Percentiles rank a stretch among this genome's conserved stretches.
Evolutionary conservation across 129 eudicot genomes (phyloP).

Genomic region (Helichrysum umbraculigerum): DNA sequence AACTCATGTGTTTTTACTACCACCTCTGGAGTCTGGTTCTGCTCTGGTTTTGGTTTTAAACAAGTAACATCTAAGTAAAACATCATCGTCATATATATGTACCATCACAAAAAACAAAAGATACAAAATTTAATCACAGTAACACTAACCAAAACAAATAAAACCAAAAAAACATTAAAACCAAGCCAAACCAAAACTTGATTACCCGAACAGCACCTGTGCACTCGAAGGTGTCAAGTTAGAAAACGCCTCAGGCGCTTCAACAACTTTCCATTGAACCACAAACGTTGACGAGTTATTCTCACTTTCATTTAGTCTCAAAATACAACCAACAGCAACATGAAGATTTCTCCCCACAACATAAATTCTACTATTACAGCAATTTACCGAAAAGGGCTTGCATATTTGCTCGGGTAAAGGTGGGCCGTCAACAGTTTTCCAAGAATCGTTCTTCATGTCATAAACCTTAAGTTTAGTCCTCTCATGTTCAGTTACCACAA

Average conservation of each 20-base stretch:
- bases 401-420: slow-evolving; percentile 78
- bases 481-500: slow-evolving; percentile 89
- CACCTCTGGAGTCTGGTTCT: too few relatives aligned
- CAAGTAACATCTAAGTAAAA: too few relatives aligned
- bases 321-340: slow-evolving; percentile 63
- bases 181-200: too few relatives aligned
- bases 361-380: slow-evolving; percentile 48
- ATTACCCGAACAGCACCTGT: slow-evolving; percentile 18
- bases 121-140: too few relatives aligned
- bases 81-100: too few relatives aligned
- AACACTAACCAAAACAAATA: too few relatives aligned
- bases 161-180: too few relatives aligned
- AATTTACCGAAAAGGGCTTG: slow-evolving; percentile 77
- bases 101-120: too few relatives aligned
- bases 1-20: too few relatives aligned
- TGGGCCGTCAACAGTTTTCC: slow-evolving; percentile 70
- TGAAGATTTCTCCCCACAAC: slow-evolving; percentile 65
- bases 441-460: slow-evolving; percentile 50
- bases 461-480: slow-evolving; percentile 84
- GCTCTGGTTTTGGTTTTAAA: too few relatives aligned
- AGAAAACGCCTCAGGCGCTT: slow-evolving; percentile 12
- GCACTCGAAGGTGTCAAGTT: slow-evolving; percentile 34
- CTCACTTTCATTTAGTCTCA: neutral
- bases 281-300: slow-evolving; percentile 24
- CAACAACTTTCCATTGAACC: slow-evolving; percentile 68